Percentiles rank a stretch among this genome's conserved stretches.
phyloP scores from a whole-genome alignment of 192 early-diverging fungal genomes.

The Chytriomyces sp. region DNA sequence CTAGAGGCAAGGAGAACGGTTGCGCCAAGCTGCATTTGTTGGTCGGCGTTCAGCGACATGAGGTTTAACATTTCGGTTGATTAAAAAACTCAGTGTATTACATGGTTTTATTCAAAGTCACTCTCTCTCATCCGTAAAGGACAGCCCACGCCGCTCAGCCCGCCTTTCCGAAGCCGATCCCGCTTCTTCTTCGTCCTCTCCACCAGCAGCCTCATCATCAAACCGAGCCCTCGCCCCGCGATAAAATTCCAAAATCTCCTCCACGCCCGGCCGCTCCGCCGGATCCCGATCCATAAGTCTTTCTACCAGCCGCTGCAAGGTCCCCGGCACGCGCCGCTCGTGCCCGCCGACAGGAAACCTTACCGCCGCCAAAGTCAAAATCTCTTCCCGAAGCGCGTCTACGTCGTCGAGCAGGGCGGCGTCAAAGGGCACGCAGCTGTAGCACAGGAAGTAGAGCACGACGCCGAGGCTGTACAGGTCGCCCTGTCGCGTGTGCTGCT shows the following conservation, averaged over 20 bases:
- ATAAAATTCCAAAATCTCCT: constrained; percentile 55
- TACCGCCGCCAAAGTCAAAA: constrained; percentile 60
- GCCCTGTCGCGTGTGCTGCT: constrained; percentile 81
- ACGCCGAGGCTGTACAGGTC: constrained; percentile 98
- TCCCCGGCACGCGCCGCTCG: constrained; percentile 51
- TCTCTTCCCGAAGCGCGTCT: constrained; percentile 79
- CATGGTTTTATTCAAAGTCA: background rate
- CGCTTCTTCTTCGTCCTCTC: background rate
- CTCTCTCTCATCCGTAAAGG: background rate
- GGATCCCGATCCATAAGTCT: constrained; percentile 56
- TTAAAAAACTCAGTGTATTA: too few relatives aligned
- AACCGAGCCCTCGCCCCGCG: constrained; percentile 5
- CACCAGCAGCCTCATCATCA: background rate
- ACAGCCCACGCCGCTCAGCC: constrained; percentile 7
- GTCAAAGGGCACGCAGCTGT: constrained; percentile 75
- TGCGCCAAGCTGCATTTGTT: too few relatives aligned
- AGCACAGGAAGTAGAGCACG: constrained; percentile 91
- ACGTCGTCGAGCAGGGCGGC: constrained; percentile 80
- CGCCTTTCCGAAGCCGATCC: too few relatives aligned
- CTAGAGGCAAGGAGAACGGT: too few relatives aligned
- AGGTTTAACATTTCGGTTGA: too few relatives aligned
- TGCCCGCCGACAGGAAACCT: constrained; percentile 37
- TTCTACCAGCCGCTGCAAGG: constrained; percentile 61
- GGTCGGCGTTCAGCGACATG: too few relatives aligned
- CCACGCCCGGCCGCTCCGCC: constrained; percentile 59